These are phyloP conservation scores for Betula pendula DNA, from an alignment of 306 rosid genomes.

Conservation along the genomic window DNA sequence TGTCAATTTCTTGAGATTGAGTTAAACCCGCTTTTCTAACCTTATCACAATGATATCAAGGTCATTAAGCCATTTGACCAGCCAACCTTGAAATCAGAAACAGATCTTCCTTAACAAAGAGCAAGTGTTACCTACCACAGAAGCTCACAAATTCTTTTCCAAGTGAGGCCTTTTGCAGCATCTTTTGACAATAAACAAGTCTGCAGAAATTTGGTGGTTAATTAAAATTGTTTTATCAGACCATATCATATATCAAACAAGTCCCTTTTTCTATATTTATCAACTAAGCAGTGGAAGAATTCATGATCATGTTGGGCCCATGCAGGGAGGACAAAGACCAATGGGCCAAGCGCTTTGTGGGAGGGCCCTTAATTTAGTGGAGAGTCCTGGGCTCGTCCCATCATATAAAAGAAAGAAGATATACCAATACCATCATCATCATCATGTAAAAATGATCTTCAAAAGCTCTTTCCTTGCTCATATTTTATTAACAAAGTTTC, in stretches of 20 bases:
- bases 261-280: neutral
- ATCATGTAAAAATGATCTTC: conserved; percentile 13
- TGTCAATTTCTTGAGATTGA: conserved; percentile 18
- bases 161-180: neutral
- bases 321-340: conserved; percentile 18
- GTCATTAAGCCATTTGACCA: conserved; percentile 24
- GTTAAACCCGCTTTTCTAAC: conserved; percentile 20
- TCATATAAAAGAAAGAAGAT: conserved; percentile 39
- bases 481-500: conserved; percentile 25
- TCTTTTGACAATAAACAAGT: neutral
- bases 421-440: conserved; percentile 16
- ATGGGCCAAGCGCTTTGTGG: conserved; percentile 23
- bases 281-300: conserved; percentile 8
- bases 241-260: neutral
- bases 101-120: neutral
- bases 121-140: neutral
- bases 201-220: neutral
- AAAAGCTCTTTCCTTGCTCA: conserved; percentile 7
- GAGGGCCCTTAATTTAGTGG: conserved; percentile 43
- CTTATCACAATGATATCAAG: neutral
- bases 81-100: conserved; percentile 16
- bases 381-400: conserved; percentile 47
- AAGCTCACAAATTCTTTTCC: neutral
- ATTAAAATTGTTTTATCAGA: neutral
- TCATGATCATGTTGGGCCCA: conserved; percentile 21